Conservation (phyloP, 495 filamentous ascomycete species). For the Amphirosellinia nigrospora region DNA sequence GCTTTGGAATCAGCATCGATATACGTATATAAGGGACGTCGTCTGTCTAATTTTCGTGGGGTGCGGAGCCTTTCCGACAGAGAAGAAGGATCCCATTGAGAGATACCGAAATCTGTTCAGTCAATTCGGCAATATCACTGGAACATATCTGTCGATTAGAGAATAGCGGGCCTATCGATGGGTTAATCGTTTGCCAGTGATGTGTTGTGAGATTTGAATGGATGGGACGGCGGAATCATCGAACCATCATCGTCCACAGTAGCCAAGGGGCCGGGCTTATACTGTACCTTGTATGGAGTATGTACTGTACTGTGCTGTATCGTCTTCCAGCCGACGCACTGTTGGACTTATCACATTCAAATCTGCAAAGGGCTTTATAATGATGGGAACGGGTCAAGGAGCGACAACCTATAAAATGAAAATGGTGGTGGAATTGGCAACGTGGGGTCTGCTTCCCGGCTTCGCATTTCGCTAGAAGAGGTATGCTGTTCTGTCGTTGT, state of each 20-base stretch:
- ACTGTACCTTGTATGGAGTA: constrained; percentile 24
- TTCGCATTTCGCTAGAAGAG: constrained; percentile 2
- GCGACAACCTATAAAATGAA: constrained; percentile 2
- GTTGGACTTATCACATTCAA: constrained; percentile 1
- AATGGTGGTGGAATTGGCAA: not conserved
- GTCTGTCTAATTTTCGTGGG: constrained; percentile 35
- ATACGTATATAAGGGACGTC: constrained; percentile 36
- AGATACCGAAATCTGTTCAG: constrained; percentile 18
- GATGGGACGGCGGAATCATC: constrained; percentile 24
- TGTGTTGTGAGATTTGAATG: constrained; percentile 15
- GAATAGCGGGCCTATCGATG: constrained; percentile 16
- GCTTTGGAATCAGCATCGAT: constrained; percentile 37
- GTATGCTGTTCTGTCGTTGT: not conserved
- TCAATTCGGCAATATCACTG: constrained; percentile 7
- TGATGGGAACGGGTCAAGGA: constrained; percentile 6
- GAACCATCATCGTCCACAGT: constrained; percentile 25
- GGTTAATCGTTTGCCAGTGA: constrained; percentile 19
- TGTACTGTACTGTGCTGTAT: constrained; percentile 16
- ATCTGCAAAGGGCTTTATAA: not conserved
- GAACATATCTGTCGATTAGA: constrained; percentile 15
- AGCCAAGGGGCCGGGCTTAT: constrained; percentile 20
- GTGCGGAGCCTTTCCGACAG: constrained; percentile 30
- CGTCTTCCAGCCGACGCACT: not conserved
- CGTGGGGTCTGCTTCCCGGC: constrained; percentile 22
- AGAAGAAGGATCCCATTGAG: constrained; percentile 40